Conservation (phyloP, 371 early-diverging fungal species). For the Rhizomucor miehei region DNA sequence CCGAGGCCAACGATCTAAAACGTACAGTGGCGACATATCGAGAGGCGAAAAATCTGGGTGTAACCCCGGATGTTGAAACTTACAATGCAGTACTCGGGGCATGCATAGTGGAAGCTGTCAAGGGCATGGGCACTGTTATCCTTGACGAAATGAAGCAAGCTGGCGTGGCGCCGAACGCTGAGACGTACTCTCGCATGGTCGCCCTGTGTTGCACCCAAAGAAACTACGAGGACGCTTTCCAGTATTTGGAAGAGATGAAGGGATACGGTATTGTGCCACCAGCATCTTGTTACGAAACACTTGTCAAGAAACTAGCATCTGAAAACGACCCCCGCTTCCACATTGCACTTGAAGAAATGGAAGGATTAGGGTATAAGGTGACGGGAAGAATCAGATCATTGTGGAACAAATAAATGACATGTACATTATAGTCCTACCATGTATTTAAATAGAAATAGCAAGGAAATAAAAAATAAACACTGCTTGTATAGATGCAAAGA, state of each 20-base stretch:
- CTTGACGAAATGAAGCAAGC: constrained; percentile 57
- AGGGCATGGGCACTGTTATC: constrained; percentile 53
- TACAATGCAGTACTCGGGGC: constrained; percentile 62
- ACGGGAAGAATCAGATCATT: constrained; percentile 15
- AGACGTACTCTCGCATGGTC: constrained; percentile 62
- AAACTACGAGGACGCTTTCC: constrained; percentile 75
- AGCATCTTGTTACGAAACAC: constrained; percentile 45
- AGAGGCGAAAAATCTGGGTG: constrained; percentile 44
- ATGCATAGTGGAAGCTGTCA: constrained; percentile 50
- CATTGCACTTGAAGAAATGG: constrained; percentile 73
- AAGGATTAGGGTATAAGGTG: constrained; percentile 51
- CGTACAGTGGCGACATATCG: constrained; percentile 56
- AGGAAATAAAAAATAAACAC: no score
- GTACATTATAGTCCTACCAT: background rate
- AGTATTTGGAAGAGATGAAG: constrained; percentile 78
- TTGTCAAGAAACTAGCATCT: constrained; percentile 60
- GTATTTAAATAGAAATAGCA: no score
- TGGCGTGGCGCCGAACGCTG: constrained; percentile 50
- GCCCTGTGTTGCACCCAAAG: constrained; percentile 45
- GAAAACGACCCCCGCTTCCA: constrained; percentile 68
- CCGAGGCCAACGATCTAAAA: constrained; percentile 44
- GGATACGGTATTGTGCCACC: constrained; percentile 64
- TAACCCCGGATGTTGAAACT: constrained; percentile 57
- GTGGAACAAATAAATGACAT: constrained; percentile 14
- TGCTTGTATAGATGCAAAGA: no score